Evolutionary conservation across 371 early-diverging fungal genomes (phyloP), one percentile per base, ranked within the genome.

Genomic region (Circinella minor): DNA sequence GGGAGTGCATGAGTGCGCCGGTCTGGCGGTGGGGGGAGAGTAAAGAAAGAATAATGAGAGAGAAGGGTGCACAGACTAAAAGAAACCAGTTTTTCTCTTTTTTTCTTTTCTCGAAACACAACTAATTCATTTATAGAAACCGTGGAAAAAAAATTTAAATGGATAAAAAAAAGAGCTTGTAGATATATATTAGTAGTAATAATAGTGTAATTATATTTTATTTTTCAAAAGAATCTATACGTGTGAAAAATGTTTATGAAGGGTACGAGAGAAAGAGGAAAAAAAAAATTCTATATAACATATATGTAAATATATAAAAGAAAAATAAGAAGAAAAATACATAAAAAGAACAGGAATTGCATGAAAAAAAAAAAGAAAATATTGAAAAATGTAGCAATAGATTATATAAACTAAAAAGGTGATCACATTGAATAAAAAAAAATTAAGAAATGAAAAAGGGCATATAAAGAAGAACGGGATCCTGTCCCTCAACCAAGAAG

Each of bases 391-490:
- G 20, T 63, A 15, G n/a, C 46, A 47, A 63, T 46, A 46, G 63
- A 27, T 27, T 27, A 27, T 27, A 27, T 27, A 27, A 27, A 2
- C 0, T 27, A 2, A 27, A 27, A 27, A 27, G n/a, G 20, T 14
- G 38, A 5, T 36, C 13, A 38, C 62, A 38, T 38, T 36, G 39
- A 36, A 61, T 36, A 36, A 13, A 36, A 61, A 61, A 61, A n/a
- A 43, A 61, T 17, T 27, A 38, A 38, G 18, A 38, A n/a, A 61
- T 61, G 62, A 38, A 39, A n/a, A 15, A n/a, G n/a, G 62, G 62
- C 62, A 61, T 61, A 43, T 46, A 61, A 43, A 61, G 62, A 17
- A 61, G 38, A 61, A 39, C n/a, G 39, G 46, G 62, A 61, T 61
- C 38, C 46, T 17, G 62, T 18, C 62, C 62, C 43, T 61, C 46